Base-by-base conservation (phyloP, 257 asterid species). In the Petunia axillaris region DNA sequence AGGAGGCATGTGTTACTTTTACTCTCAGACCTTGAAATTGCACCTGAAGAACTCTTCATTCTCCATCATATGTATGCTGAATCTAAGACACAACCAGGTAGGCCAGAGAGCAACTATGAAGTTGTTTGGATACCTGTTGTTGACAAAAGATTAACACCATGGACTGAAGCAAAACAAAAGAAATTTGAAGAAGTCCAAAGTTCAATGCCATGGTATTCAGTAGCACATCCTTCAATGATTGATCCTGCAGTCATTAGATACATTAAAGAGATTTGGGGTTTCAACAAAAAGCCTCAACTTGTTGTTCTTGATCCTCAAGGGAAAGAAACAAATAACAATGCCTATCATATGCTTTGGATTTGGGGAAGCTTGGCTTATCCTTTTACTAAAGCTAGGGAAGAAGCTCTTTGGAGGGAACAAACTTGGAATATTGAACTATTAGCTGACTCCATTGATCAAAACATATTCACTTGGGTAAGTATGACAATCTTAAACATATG, bases 291-390 rank as follows among this genome's bases (percentile, higher is more conserved):
- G 88, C 98, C 98, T 3, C 87, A 91, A 85, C 94, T 93, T 4
- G 93, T 93, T 0, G 99, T 93, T 8, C 50, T 93, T 76, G 98
- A 95, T 81, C 96, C 97, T 4, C 94, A 88, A n/a, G 99, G 99
- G 0, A 90, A 87, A 81, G 91, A 87, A 39, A 82, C 93, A 1
- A 91, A 89, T 60, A 82, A 85, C 0, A 90, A 95, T 77, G 98
- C 99, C 2, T 77, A 93, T 1, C 97, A 96, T 6, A 90, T 95
- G 97, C 90, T 93, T 88, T 93, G 98, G 97, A 96, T 94, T 66
- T 96, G 99, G 99, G 98, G 98, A 0, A 85, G 91, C 63, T 57
- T 65, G 10, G 98, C 98, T 2, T 96, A 91, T 74, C 98, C 98
- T 2, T 96, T 96, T 88, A 91, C 94, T 53, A 84, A 76, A 65